Evolutionary conservation across 2,329 filamentous ascomycete species (phyloP).

Genomic region (Moelleriella libera): DNA sequence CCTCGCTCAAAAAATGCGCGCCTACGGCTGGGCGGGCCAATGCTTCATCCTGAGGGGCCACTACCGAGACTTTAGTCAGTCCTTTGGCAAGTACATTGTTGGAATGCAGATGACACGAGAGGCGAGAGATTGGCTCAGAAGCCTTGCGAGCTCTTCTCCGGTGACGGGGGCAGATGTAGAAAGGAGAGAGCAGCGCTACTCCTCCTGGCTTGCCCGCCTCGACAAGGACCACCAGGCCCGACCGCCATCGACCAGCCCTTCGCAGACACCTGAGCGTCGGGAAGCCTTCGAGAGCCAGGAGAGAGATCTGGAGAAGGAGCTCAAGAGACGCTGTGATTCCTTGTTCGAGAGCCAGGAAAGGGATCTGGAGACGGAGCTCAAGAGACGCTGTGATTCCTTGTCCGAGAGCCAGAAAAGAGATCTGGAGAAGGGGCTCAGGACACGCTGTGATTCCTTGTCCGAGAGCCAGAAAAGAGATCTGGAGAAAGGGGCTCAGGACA

Average conservation of each 20-base stretch:
- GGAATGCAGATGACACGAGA: slow-evolving; percentile 25
- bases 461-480: slow-evolving; percentile 34
- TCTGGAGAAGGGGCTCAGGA: slow-evolving; percentile 33
- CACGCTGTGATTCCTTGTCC: slow-evolving; percentile 29
- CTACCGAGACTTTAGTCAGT: slow-evolving; percentile 38
- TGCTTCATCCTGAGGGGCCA: slow-evolving; percentile 42
- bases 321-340: slow-evolving; percentile 28
- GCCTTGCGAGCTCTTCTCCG: slow-evolving; percentile 4
- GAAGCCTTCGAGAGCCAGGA: slow-evolving; percentile 27
- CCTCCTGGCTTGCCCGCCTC: slow-evolving; percentile 28
- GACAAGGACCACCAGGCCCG: slow-evolving; percentile 26
- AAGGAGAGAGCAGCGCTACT: slow-evolving; percentile 24
- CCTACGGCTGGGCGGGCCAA: slow-evolving; percentile 33
- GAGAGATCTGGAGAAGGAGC: slow-evolving; percentile 33
- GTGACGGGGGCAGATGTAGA: slow-evolving; percentile 9
- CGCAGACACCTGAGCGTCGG: slow-evolving; percentile 23
- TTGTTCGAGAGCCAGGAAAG: slow-evolving; percentile 36
- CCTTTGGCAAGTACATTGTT: slow-evolving; percentile 35
- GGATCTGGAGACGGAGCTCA: slow-evolving; percentile 31
- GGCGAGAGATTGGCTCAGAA: slow-evolving; percentile 24
- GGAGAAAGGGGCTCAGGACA: slow-evolving; percentile 31
- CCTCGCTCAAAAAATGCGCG: slow-evolving; percentile 28
- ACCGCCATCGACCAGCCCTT: slow-evolving; percentile 21
- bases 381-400: slow-evolving; percentile 30
- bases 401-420: slow-evolving; percentile 33